Evolutionary conservation across 2,329 filamentous ascomycete genomes (phyloP), one percentile per base, ranked within the genome.

Genomic region (Thielaviopsis ethacetica): DNA sequence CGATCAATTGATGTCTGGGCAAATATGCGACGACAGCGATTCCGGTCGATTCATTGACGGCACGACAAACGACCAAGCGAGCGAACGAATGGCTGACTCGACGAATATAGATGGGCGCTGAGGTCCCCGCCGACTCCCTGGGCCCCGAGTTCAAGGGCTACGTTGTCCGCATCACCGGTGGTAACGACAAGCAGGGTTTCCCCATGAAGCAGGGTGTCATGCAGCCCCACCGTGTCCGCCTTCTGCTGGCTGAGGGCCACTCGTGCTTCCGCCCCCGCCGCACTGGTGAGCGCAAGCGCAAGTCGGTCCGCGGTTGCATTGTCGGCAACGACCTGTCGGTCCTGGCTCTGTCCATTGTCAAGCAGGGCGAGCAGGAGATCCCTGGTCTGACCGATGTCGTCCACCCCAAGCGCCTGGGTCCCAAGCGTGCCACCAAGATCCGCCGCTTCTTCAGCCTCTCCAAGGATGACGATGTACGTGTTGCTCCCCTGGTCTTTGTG

Each of bases 141-240:
- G 93, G 93, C 72, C 91, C 97, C 73, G 93, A 98, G 80, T 98
- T 95, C 88, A 96, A 96, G 84, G 93, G 93, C 77, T 98, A 98
- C 83, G 85, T 98, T 81, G 90, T 98, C 86, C 86, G 84, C 75
- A 97, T 98, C 81, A 98, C 93, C 71, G 94, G 93, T 73, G 93
- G 94, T 74, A 98, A 98, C 87, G 93, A 98, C 88, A 98, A 98
- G 89, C 94, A 98, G 83, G 93, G 93, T 81, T 98, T 98, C 85
- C 93, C 93, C 70, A 98, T 98, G 93, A 98, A 98, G 90, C 94
- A 98, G 86, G 93, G 93, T 83, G 88, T 95, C 75, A 91, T 98
- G 83, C 88, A 95, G 77, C 91, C 93, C 71, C 93, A 88, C 75
- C 93, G 93, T 93, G 93, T 96, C 79, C 86, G 88, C 69, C 90